Percentiles rank a stretch among this genome's conserved stretches.
Conservation (phyloP, 2,329 filamentous ascomycete species). For the Aspergillus candidus region DNA sequence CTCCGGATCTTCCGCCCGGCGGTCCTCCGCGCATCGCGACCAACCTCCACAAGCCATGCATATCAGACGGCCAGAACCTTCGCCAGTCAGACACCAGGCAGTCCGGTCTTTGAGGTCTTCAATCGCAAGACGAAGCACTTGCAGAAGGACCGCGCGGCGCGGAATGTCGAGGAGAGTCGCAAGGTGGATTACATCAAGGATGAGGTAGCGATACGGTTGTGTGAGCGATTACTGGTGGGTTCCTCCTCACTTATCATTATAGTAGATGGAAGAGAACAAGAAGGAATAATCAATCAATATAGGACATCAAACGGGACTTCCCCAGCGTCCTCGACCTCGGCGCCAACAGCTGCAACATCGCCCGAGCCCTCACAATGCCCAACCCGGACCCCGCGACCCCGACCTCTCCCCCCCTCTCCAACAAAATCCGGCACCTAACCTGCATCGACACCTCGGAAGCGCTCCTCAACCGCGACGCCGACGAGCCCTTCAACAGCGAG, state of each 20-base stretch:
- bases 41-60: neutral
- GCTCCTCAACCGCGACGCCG: slow-evolving; percentile 72
- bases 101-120: slow-evolving; percentile 82
- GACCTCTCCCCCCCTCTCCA: slow-evolving; percentile 52
- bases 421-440: slow-evolving; percentile 66
- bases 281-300: slow-evolving; percentile 11
- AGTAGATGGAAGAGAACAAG: neutral
- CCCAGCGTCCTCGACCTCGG: slow-evolving; percentile 82
- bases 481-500: slow-evolving; percentile 60
- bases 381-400: slow-evolving; percentile 56
- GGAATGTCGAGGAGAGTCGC: slow-evolving; percentile 63
- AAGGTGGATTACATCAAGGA: slow-evolving; percentile 89
- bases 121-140: slow-evolving; percentile 80
- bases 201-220: slow-evolving; percentile 77
- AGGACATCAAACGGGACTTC: slow-evolving; percentile 91
- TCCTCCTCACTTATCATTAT: neutral
- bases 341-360: slow-evolving; percentile 92
- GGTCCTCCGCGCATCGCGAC: no score
- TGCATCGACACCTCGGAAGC: slow-evolving; percentile 74
- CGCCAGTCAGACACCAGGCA: slow-evolving; percentile 70
- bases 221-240: slow-evolving; percentile 71
- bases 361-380: slow-evolving; percentile 66
- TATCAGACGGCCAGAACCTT: slow-evolving; percentile 48
- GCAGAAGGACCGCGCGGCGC: slow-evolving; percentile 81
- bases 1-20: no score